Conservation (phyloP, 2,329 filamentous ascomycete genomes). For the Aspergillus fischeri region DNA sequence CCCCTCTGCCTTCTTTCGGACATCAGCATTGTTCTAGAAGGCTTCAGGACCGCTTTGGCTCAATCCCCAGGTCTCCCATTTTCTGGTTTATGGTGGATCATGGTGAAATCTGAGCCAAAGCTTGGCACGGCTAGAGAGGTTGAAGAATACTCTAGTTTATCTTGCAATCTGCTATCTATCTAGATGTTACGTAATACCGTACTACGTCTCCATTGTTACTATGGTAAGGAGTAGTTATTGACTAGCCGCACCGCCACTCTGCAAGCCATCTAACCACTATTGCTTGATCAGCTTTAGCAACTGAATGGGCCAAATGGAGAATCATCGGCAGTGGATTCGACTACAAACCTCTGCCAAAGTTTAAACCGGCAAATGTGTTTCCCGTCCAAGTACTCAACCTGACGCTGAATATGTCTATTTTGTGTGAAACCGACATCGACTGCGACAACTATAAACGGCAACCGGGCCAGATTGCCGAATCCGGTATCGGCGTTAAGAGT, state of each 20-base stretch:
- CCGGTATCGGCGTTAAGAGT: background rate
- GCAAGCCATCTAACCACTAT: no score
- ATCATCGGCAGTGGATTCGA: background rate
- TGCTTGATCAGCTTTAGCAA: no score
- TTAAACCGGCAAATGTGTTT: background rate
- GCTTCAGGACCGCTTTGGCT: background rate
- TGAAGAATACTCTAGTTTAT: background rate
- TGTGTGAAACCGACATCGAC: background rate
- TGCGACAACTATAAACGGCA: background rate
- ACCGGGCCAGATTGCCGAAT: background rate
- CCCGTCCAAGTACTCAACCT: no score
- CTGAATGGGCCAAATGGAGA: background rate
- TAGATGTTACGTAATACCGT: no score
- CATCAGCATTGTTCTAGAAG: background rate
- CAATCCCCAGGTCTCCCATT: background rate
- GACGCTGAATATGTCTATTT: background rate
- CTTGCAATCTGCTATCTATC: no score
- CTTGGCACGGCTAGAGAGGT: conserved; percentile 10
- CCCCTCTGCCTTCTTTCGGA: background rate
- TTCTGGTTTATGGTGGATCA: conserved; percentile 1
- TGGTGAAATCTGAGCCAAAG: conserved; percentile 11
- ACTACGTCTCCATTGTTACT: no score
- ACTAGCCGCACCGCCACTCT: no score
- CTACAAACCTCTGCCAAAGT: background rate
- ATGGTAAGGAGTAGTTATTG: no score